Conservation (phyloP, 1,284 basidiomycete species). For the Kwoniella shivajii region DNA sequence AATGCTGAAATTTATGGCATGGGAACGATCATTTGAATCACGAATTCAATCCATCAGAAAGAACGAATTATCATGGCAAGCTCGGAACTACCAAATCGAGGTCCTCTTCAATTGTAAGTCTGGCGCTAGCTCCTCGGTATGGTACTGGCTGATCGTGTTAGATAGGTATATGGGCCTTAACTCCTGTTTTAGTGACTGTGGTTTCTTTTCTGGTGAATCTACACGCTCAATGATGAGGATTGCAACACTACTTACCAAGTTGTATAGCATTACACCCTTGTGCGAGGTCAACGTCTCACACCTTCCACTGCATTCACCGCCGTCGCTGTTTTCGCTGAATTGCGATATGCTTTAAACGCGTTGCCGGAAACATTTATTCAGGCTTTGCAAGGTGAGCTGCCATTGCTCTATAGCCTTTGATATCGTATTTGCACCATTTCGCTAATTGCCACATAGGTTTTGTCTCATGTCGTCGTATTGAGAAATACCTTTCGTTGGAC, state of each 20-base stretch:
- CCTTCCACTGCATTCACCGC: constrained; percentile 82
- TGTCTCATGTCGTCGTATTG: constrained; percentile 85
- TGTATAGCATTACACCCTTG: constrained; percentile 71
- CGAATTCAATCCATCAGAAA: constrained; percentile 72
- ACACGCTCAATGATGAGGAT: background rate
- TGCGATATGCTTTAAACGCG: constrained; percentile 70
- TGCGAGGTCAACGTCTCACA: constrained; percentile 65
- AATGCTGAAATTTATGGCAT: constrained; percentile 98
- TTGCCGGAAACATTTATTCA: constrained; percentile 89
- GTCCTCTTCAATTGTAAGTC: constrained; percentile 66
- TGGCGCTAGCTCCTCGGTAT: background rate
- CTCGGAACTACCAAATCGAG: constrained; percentile 82
- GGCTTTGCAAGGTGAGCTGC: constrained; percentile 66
- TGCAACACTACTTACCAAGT: constrained; percentile 49
- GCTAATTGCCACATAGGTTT: too few species aligned
- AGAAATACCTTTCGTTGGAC: constrained; percentile 75
- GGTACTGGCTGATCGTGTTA: background rate
- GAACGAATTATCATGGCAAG: constrained; percentile 79
- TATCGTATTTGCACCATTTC: too few species aligned
- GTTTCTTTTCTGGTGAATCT: constrained; percentile 47
- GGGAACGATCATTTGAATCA: constrained; percentile 87
- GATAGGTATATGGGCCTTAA: constrained; percentile 63
- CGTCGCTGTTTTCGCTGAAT: constrained; percentile 75
- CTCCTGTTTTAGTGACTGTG: constrained; percentile 54
- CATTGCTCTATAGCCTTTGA: too few species aligned